These are phyloP conservation scores for Epichloe aotearoae DNA, from an alignment of 2,329 filamentous ascomycete species.

Conservation along the genomic window DNA sequence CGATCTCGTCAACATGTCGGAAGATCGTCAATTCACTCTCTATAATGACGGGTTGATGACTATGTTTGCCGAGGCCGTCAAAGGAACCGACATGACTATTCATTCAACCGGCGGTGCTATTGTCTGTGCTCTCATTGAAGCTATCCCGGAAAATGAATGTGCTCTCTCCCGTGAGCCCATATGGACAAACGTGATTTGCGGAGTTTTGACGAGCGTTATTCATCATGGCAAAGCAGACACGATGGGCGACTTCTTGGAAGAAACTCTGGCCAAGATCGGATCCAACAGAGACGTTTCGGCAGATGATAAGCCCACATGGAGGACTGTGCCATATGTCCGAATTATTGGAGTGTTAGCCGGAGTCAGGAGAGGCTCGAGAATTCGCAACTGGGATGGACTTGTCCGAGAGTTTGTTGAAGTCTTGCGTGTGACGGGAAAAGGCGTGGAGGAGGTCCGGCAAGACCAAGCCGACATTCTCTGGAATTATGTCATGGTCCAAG, in stretches of 20 bases:
- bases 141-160: conserved; percentile 37
- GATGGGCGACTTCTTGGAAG: conserved; percentile 54
- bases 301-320: conserved; percentile 15
- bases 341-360: conserved; percentile 59
- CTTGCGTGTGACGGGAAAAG: conserved; percentile 33
- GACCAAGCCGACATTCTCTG: conserved; percentile 34
- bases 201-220: conserved; percentile 66
- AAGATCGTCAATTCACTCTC: conserved; percentile 46
- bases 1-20: conserved; percentile 45
- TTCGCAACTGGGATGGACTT: conserved; percentile 57
- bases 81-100: conserved; percentile 44
- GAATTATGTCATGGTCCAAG: conserved; percentile 42
- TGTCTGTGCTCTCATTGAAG: conserved; percentile 36
- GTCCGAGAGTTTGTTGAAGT: conserved; percentile 42
- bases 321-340: conserved; percentile 35
- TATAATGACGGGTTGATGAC: conserved; percentile 86
- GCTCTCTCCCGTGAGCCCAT: conserved; percentile 30
- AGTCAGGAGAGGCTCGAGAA: conserved; percentile 67
- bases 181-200: conserved; percentile 56
- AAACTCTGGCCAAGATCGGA: conserved; percentile 40
- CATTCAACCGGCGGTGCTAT: conserved; percentile 47
- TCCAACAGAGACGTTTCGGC: conserved; percentile 21
- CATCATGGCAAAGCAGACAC: conserved; percentile 68
- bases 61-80: conserved; percentile 74
- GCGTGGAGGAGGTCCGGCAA: conserved; percentile 20